phyloP scores from a whole-genome alignment of 768 basidiomycete species.

The Serendipita indica region DNA sequence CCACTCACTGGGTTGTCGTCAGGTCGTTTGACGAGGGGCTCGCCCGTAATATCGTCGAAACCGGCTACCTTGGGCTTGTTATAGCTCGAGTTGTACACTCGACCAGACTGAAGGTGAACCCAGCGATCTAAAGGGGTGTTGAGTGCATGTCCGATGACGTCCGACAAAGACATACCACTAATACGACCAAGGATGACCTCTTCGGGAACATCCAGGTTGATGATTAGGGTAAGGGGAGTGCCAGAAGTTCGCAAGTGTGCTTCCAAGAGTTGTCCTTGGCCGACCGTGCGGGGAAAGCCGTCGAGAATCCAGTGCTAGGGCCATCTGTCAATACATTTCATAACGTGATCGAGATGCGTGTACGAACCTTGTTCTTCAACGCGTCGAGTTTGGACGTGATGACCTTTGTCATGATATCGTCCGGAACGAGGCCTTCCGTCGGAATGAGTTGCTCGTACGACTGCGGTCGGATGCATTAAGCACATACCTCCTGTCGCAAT shows the following conservation, averaged over 20 bases:
- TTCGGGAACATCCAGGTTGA: slow-evolving; percentile 82
- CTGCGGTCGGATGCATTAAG: background rate
- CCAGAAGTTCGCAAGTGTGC: slow-evolving; percentile 47
- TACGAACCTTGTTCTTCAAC: slow-evolving; percentile 46
- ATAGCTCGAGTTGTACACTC: slow-evolving; percentile 82
- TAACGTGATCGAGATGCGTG: background rate
- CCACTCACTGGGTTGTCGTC: slow-evolving; percentile 83
- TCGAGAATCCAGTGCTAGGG: slow-evolving; percentile 79
- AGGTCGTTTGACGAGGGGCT: slow-evolving; percentile 71
- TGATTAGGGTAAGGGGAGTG: slow-evolving; percentile 59
- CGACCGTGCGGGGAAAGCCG: slow-evolving; percentile 79
- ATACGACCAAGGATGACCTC: slow-evolving; percentile 73
- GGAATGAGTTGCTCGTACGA: background rate
- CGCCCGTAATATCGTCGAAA: slow-evolving; percentile 73
- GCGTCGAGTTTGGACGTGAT: slow-evolving; percentile 55
- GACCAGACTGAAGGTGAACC: slow-evolving; percentile 76
- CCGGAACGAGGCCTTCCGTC: slow-evolving; percentile 40
- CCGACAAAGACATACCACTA: slow-evolving; percentile 25
- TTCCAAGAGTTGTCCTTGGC: slow-evolving; percentile 71
- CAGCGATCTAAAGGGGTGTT: slow-evolving; percentile 43
- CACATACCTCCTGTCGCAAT: slow-evolving; percentile 52
- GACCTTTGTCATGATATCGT: slow-evolving; percentile 65
- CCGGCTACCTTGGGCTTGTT: slow-evolving; percentile 71
- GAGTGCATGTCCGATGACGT: too few relatives aligned
- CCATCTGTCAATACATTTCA: slow-evolving; percentile 1